phyloP scores from a whole-genome alignment of 2,329 filamentous ascomycete genomes.

The Mycosphaerella sp. region DNA sequence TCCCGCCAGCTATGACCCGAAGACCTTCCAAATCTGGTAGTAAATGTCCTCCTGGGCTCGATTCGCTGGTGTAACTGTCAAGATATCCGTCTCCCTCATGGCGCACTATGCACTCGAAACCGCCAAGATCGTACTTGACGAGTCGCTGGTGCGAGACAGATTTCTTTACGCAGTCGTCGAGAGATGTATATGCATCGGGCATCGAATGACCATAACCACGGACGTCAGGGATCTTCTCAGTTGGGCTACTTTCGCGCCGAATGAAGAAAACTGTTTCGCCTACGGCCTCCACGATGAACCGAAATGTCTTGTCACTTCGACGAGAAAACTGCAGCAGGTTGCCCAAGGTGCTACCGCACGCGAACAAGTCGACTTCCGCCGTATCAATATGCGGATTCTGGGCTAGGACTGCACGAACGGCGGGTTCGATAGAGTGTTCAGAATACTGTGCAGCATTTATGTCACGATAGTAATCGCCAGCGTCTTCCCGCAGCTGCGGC shows the following conservation, averaged over 20 bases:
- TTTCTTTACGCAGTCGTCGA: conserved; percentile 49
- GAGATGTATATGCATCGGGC: conserved; percentile 59
- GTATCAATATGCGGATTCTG: conserved; percentile 36
- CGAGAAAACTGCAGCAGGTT: conserved; percentile 55
- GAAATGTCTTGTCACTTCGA: conserved; percentile 46
- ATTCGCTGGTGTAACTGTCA: not conserved
- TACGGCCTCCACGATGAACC: conserved; percentile 54
- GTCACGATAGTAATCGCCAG: conserved; percentile 50
- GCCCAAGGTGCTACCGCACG: conserved; percentile 56
- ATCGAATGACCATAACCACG: conserved; percentile 61
- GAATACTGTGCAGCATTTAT: conserved; percentile 49
- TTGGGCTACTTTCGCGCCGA: conserved; percentile 56
- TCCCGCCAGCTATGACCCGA: conserved; percentile 12
- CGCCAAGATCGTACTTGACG: conserved; percentile 53
- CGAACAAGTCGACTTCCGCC: conserved; percentile 49
- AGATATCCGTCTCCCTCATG: conserved; percentile 57
- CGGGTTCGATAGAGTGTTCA: conserved; percentile 47
- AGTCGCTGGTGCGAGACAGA: conserved; percentile 60
- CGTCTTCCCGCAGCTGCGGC: conserved; percentile 40
- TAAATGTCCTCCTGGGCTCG: not conserved
- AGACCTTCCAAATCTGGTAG: conserved; percentile 4
- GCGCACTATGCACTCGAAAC: conserved; percentile 47
- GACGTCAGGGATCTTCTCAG: conserved; percentile 51
- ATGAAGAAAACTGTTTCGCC: conserved; percentile 57
- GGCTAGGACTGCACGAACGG: conserved; percentile 41